phyloP scores from a whole-genome alignment of 306 rosid genomes.

The Mucuna pruriens region DNA sequence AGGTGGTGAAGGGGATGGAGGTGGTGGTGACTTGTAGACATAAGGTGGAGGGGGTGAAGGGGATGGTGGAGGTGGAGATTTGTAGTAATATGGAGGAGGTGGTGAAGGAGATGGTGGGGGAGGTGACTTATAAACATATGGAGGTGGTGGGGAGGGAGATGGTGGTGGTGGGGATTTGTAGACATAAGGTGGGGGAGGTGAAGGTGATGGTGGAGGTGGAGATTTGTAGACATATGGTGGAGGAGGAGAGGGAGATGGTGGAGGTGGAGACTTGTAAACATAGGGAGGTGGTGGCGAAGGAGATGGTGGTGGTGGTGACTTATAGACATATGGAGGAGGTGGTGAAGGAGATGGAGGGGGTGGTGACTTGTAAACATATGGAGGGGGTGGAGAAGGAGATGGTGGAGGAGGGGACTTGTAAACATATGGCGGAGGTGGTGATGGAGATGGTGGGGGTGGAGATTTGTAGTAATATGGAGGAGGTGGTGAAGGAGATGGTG shows the following conservation, averaged over 20 bases:
- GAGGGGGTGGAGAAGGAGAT: background rate
- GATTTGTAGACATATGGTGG: background rate
- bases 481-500: background rate
- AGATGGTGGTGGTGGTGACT: background rate
- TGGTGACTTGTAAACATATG: background rate
- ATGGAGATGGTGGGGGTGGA: background rate
- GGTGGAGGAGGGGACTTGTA: background rate
- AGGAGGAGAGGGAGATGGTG: background rate
- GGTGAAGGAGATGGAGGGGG: background rate
- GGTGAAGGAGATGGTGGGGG: background rate
- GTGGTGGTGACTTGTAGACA: background rate
- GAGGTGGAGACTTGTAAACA: background rate
- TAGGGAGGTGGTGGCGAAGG: background rate
- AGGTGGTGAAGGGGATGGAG: background rate
- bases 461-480: background rate
- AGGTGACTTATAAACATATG: background rate
- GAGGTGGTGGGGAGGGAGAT: background rate
- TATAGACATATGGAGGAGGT: background rate
- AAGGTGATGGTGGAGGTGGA: background rate
- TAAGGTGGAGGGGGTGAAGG: background rate
- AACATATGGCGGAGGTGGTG: background rate
- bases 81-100: background rate
- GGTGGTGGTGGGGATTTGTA: background rate
- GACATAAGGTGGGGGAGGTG: background rate
- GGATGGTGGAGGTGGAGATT: background rate